Percentiles rank a stretch among this genome's conserved stretches.
phyloP scores from a whole-genome alignment of 371 early-diverging fungal species.

The Nematocida sp. region DNA sequence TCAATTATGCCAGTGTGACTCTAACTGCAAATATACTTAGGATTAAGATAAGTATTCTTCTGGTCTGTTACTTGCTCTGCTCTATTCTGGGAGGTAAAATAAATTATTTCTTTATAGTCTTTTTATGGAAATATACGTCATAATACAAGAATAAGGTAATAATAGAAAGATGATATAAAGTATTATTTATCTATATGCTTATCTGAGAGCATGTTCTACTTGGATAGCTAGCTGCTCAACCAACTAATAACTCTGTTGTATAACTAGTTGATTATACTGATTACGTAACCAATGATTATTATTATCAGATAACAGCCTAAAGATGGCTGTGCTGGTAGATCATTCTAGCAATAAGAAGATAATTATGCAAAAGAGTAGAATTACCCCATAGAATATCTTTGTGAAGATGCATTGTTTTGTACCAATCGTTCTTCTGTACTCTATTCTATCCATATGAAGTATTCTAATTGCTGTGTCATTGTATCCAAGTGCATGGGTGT shows the following conservation, averaged over 20 bases:
- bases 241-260: too few relatives aligned
- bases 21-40: slow-evolving; percentile 27
- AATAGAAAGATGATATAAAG: too few relatives aligned
- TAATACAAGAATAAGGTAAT: too few relatives aligned
- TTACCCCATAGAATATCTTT: slow-evolving; percentile 27
- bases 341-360: slow-evolving; percentile 26
- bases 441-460: slow-evolving; percentile 41
- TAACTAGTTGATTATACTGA: too few relatives aligned
- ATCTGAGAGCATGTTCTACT: too few relatives aligned
- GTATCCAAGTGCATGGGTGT: neutral
- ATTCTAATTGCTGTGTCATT: slow-evolving; percentile 12
- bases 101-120: too few relatives aligned
- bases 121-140: too few relatives aligned
- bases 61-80: neutral
- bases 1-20: slow-evolving; percentile 33
- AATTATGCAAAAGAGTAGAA: slow-evolving; percentile 37
- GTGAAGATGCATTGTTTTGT: slow-evolving; percentile 18
- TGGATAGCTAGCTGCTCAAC: too few relatives aligned
- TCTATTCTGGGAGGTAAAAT: too few relatives aligned
- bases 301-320: too few relatives aligned
- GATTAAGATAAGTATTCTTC: neutral
- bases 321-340: neutral
- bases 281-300: too few relatives aligned
- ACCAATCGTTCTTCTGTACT: slow-evolving; percentile 24
- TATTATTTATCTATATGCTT: too few relatives aligned